These are phyloP conservation scores for Uronychia setigera DNA, from an alignment of 73 alveolate species.

Conservation along the genomic window DNA sequence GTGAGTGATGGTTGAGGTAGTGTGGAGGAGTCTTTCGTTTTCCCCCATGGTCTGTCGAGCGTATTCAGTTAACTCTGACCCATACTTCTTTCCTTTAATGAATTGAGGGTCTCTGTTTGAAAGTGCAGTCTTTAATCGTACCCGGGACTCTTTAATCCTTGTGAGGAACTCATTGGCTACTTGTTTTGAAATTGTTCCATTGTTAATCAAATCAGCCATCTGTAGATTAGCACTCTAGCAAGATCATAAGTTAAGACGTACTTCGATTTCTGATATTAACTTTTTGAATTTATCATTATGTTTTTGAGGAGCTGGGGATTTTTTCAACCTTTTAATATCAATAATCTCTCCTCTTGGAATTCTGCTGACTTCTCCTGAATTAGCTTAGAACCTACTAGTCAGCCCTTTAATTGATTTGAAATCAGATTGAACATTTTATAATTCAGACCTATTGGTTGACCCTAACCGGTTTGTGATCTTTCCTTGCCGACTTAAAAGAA, in stretches of 20 bases:
- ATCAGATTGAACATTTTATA: neutral
- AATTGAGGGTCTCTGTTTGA: no score
- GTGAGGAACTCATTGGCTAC: neutral
- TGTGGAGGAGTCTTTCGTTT: no score
- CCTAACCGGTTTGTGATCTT: no score
- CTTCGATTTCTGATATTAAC: neutral
- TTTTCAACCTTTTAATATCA: neutral
- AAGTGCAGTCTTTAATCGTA: neutral
- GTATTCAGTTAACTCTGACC: no score
- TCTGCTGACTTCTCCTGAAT: no score
- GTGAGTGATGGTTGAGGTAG: no score
- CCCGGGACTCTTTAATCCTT: neutral
- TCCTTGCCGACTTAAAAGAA: no score
- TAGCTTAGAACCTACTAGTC: neutral
- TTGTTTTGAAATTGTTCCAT: neutral
- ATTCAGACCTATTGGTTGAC: neutral
- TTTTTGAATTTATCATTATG: neutral
- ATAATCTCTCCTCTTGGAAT: neutral
- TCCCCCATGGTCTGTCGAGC: no score
- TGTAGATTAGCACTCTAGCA: neutral
- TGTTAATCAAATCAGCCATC: neutral
- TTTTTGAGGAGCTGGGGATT: neutral
- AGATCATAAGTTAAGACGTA: neutral
- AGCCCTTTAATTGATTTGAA: neutral
- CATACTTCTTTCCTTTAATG: no score